phyloP scores from a whole-genome alignment of 306 rosid species.

The Pyrus communis region DNA sequence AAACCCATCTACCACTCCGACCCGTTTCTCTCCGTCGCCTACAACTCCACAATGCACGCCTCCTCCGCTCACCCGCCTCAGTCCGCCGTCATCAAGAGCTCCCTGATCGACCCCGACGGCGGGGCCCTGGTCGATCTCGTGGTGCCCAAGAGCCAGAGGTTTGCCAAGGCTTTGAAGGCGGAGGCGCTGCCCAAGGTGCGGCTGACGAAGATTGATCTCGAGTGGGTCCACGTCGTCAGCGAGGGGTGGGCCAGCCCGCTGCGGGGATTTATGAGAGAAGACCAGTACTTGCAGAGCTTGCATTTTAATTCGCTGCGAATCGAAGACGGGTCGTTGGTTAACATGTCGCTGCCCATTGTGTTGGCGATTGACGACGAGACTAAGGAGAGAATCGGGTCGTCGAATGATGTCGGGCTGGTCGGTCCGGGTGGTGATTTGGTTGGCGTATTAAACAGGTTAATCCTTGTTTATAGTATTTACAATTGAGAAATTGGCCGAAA shows the following conservation, averaged over 20 bases:
- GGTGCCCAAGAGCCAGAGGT: slow-evolving; percentile 51
- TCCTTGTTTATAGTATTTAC: background rate
- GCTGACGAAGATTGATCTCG: slow-evolving; percentile 66
- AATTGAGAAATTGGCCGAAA: too few species aligned
- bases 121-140: slow-evolving; percentile 72
- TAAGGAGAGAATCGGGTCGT: slow-evolving; percentile 50
- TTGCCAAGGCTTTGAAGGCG: slow-evolving; percentile 36
- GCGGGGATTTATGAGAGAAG: slow-evolving; percentile 90
- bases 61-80: slow-evolving; percentile 3
- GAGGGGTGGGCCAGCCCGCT: slow-evolving; percentile 98
- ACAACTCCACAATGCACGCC: slow-evolving; percentile 35
- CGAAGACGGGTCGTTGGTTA: slow-evolving; percentile 63
- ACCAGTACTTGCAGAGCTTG: slow-evolving; percentile 80
- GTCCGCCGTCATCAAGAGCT: slow-evolving; percentile 44
- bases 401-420: slow-evolving; percentile 50
- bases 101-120: slow-evolving; percentile 87
- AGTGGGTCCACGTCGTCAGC: slow-evolving; percentile 87
- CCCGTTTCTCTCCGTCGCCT: slow-evolving; percentile 19
- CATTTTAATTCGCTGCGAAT: slow-evolving; percentile 73
- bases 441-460: slow-evolving; percentile 73
- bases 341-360: slow-evolving; percentile 94
- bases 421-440: slow-evolving; percentile 67
- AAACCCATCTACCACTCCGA: slow-evolving; percentile 39
- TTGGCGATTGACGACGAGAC: slow-evolving; percentile 74
- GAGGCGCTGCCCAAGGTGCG: slow-evolving; percentile 52